Evolutionary conservation across 805 yeast species (phyloP).

Genomic region (Zygosaccharomyces gambellarensis): DNA sequence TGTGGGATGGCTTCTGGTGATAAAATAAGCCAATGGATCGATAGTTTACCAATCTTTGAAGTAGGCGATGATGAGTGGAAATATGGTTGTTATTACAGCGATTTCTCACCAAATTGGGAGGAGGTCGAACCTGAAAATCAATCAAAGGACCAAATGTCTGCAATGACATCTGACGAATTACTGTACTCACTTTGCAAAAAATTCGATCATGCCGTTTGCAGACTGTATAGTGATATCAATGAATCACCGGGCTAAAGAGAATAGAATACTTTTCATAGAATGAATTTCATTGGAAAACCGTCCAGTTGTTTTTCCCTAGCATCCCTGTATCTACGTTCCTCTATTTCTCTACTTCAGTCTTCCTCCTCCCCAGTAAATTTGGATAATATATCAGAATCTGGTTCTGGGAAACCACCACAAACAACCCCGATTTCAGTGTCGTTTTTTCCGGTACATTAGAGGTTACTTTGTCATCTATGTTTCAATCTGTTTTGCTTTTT

Average conservation of each 20-base stretch:
- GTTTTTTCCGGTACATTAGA: too few relatives aligned
- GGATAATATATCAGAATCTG: too few relatives aligned
- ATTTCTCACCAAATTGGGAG: conserved; percentile 9
- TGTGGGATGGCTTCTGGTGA: background rate
- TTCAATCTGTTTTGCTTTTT: too few relatives aligned
- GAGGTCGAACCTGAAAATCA: conserved; percentile 7
- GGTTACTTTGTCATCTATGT: too few relatives aligned
- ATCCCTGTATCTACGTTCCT: too few relatives aligned
- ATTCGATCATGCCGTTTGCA: background rate
- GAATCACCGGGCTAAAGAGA: background rate
- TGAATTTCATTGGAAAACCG: background rate
- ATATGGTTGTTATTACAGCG: conserved; percentile 7
- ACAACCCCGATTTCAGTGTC: too few relatives aligned
- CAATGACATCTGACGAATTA: background rate
- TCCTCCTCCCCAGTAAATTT: too few relatives aligned
- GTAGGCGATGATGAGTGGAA: conserved; percentile 5
- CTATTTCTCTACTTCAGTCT: too few relatives aligned
- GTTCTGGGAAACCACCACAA: too few relatives aligned
- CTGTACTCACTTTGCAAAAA: background rate
- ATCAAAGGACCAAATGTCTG: background rate
- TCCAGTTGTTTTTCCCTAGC: too few relatives aligned
- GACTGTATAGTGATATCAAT: background rate
- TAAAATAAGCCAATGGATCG: conserved; percentile 1
- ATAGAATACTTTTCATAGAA: background rate
- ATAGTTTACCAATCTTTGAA: conserved; percentile 11